These are phyloP conservation scores for Solanum clarkiae DNA, from an alignment of 257 asterid species.

Conservation along the genomic window DNA sequence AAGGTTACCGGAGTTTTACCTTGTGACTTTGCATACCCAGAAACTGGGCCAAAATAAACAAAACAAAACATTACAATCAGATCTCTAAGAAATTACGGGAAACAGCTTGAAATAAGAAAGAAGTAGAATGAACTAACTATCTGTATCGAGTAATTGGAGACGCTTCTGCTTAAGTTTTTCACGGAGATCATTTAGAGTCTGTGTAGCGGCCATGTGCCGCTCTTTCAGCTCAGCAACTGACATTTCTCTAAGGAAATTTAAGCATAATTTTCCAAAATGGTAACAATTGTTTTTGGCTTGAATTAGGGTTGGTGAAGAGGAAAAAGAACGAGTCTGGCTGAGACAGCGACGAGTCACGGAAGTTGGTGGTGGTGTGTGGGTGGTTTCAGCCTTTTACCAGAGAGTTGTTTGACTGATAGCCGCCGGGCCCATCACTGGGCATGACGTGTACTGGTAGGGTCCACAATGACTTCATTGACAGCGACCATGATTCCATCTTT, in stretches of 20 bases:
- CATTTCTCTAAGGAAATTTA: conserved; percentile 21
- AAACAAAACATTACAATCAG: conserved; percentile 6
- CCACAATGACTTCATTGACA: not conserved
- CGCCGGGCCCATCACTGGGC: conserved; percentile 5
- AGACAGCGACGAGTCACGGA: not conserved
- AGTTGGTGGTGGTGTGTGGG: not conserved
- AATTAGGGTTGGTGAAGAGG: not conserved
- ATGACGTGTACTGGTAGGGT: not conserved
- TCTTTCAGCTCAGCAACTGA: conserved; percentile 83
- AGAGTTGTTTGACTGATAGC: not conserved
- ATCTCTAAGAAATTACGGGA: conserved; percentile 8
- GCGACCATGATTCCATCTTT: not conserved
- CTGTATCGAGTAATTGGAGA: conserved; percentile 75
- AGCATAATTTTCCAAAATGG: not conserved
- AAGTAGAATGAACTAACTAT: conserved; percentile 28
- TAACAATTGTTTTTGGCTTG: not conserved
- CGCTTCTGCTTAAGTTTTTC: conserved; percentile 69
- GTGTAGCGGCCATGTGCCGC: conserved; percentile 84
- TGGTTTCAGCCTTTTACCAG: not conserved
- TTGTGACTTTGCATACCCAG: conserved; percentile 71
- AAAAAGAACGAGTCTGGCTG: not conserved
- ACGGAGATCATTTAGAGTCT: conserved; percentile 58
- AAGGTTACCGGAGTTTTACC: conserved; percentile 74
- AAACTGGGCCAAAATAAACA: conserved; percentile 31
- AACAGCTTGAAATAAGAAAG: not conserved